These are phyloP conservation scores for Silene uniflora DNA, from an alignment of 148 eudicot species.

Conservation along the genomic window DNA sequence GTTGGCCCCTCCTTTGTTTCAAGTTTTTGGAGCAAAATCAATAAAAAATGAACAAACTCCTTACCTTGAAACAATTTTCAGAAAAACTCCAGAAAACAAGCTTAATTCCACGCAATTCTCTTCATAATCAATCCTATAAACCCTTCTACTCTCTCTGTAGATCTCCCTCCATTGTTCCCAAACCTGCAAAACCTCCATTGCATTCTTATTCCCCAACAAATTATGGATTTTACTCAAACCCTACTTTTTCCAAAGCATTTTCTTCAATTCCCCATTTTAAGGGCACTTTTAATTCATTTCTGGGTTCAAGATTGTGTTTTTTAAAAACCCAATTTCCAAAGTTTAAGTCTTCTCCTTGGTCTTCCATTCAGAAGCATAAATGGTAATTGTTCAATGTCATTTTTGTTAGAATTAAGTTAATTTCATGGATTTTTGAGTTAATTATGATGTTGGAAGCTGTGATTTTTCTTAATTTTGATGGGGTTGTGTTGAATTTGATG, in stretches of 20 bases:
- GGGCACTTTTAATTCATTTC: constrained; percentile 20
- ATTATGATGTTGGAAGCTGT: constrained; percentile 6
- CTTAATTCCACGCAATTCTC: background rate
- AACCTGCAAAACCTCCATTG: constrained; percentile 16
- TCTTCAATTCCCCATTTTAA: constrained; percentile 29
- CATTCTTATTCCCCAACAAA: constrained; percentile 19
- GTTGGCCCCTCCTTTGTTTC: too few species aligned
- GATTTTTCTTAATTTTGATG: constrained; percentile 10
- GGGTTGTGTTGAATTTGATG: constrained; percentile 13
- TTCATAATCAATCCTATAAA: constrained; percentile 11
- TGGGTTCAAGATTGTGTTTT: constrained; percentile 22
- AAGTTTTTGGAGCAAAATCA: too few species aligned
- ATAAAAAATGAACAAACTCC: constrained; percentile 40
- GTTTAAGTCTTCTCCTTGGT: constrained; percentile 16
- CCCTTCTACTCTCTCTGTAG: constrained; percentile 23
- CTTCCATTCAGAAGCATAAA: constrained; percentile 23
- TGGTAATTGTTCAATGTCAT: constrained; percentile 32
- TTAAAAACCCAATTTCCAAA: constrained; percentile 16
- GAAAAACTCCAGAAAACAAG: constrained; percentile 27
- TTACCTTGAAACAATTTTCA: constrained; percentile 33
- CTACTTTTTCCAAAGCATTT: constrained; percentile 25
- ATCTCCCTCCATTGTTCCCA: background rate
- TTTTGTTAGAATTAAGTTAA: background rate
- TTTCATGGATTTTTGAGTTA: background rate
- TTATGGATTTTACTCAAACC: constrained; percentile 36